Evolutionary conservation across 1,284 basidiomycete species (phyloP), one percentile per base, ranked within the genome.

Genomic region (Hymenochaete sp.): DNA sequence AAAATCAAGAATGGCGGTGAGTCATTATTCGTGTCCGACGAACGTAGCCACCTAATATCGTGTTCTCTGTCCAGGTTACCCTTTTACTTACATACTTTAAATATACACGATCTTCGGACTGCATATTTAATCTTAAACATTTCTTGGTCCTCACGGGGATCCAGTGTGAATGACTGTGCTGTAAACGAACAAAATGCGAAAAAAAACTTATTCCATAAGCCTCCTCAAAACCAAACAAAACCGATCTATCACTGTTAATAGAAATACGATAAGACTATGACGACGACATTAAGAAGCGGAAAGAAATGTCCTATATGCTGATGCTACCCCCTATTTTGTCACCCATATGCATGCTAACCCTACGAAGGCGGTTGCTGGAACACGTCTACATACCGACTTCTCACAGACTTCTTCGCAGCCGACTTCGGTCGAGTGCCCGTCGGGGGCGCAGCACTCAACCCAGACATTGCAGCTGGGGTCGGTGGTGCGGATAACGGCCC

Each of bases 1-100:
- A 78, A 79, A 58, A 71, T 93, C 53, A 98, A 98, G 70, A 96
- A 97, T 65, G 73, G 79, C 63, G 83, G 85, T 84, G 52, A 38
- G 73, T 63, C 35, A 24, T 8, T 21, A 46, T 38, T n/a, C n/a
- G 42, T 41, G 45, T 40, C 25, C 38, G 31, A 40, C 13, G 5
- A 27, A 38, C 16, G 19, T 28, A 35, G 27, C 22, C 19, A 36
- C 39, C 28, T 41, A n/a, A 44, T 29, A 28, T 44, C n/a, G 13
- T 42, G 35, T 25, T 40, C 28, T 31, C 28, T 35, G 22, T 33
- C 21, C 56, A 86, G 83, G 77, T 27, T 89, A 89, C 62, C 85
- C 85, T 21, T 89, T 87, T 71, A 80, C 48, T 13, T 50, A 50
- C 39, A 16, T 43, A 10, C 33, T 50, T 29, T 50, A 28, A 50